A percentile compares a stretch with the other conserved stretches of the same genome.
These are phyloP conservation scores for Astrothelium subdiscretum DNA, from an alignment of 495 filamentous ascomycete genomes.

Conservation along the genomic window DNA sequence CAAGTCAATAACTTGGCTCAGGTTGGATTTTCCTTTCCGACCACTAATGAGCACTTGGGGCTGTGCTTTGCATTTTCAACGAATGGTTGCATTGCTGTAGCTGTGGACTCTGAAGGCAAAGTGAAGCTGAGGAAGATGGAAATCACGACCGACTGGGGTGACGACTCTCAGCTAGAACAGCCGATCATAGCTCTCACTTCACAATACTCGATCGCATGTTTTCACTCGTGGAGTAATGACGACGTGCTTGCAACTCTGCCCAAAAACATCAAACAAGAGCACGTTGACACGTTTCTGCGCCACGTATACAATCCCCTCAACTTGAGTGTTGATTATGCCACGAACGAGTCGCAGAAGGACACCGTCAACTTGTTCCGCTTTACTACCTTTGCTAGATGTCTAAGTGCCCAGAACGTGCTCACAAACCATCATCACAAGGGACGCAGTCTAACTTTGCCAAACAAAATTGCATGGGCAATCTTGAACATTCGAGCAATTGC, in stretches of 20 bases:
- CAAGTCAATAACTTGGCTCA: conserved; percentile 58
- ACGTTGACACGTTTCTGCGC: conserved; percentile 43
- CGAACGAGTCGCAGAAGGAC: conserved; percentile 53
- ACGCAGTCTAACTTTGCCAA: conserved; percentile 42
- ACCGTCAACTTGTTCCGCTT: conserved; percentile 49
- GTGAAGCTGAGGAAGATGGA: conserved; percentile 41
- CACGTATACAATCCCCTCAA: conserved; percentile 56
- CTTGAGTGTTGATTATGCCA: conserved; percentile 54
- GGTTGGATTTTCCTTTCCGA: conserved; percentile 57
- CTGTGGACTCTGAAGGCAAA: conserved; percentile 52
- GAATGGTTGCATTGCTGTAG: conserved; percentile 54
- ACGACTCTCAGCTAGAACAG: conserved; percentile 11
- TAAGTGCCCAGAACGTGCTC: conserved; percentile 58
- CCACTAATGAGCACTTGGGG: conserved; percentile 15
- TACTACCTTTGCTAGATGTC: conserved; percentile 51
- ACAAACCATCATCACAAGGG: conserved; percentile 50
- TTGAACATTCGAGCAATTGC: conserved; percentile 59
- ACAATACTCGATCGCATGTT: conserved; percentile 45
- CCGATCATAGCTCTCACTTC: conserved; percentile 49
- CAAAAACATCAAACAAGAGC: conserved; percentile 23
- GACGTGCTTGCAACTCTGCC: conserved; percentile 54
- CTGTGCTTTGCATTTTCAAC: conserved; percentile 52
- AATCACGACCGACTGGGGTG: conserved; percentile 40
- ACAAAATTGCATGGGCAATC: conserved; percentile 62
- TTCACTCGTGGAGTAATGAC: conserved; percentile 51